Evolutionary conservation across 2,329 filamentous ascomycete species (phyloP).

Genomic region (Monosporascus sp.): DNA sequence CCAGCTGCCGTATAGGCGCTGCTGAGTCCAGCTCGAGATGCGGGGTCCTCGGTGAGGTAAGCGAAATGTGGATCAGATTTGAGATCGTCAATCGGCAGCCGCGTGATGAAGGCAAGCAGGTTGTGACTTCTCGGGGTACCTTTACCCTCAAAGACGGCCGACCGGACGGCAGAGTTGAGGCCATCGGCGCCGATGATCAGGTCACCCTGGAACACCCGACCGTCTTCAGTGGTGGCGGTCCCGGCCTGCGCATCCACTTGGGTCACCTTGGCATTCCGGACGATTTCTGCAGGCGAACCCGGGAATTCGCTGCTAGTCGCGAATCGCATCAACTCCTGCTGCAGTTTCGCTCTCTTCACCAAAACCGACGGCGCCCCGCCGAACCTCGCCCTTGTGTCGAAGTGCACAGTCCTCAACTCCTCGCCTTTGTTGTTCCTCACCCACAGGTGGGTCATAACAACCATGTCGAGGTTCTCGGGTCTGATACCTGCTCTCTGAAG

Average conservation of each 20-base stretch:
- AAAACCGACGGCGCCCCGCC: constrained; percentile 13
- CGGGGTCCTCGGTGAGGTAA: constrained; percentile 10
- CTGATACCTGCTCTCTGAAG: constrained; percentile 15
- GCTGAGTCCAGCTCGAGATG: constrained; percentile 10
- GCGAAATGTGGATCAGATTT: constrained; percentile 9
- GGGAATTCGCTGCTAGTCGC: constrained; percentile 11
- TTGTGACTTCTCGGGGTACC: constrained; percentile 7
- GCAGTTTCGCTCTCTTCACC: constrained; percentile 14
- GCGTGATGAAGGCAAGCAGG: constrained; percentile 13
- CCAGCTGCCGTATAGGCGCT: constrained; percentile 6
- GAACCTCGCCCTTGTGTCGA: constrained; percentile 14
- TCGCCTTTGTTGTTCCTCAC: constrained; percentile 8
- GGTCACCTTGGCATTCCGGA: constrained; percentile 15
- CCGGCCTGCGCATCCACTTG: constrained; percentile 14
- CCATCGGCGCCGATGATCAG: constrained; percentile 20
- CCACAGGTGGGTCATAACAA: constrained; percentile 17
- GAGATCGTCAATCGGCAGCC: constrained; percentile 11
- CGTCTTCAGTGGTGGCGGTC: constrained; percentile 15
- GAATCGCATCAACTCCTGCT: constrained; percentile 14
- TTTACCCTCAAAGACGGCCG: constrained; percentile 6
- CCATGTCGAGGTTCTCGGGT: constrained; percentile 12
- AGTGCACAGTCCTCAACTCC: constrained; percentile 12
- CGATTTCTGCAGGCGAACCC: constrained; percentile 8
- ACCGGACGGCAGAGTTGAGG: constrained; percentile 15
- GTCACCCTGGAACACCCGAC: constrained; percentile 12